A percentile compares a stretch with the other conserved stretches of the same genome.
phyloP scores from a whole-genome alignment of 2,329 filamentous ascomycete species.

The Nemania abortiva region DNA sequence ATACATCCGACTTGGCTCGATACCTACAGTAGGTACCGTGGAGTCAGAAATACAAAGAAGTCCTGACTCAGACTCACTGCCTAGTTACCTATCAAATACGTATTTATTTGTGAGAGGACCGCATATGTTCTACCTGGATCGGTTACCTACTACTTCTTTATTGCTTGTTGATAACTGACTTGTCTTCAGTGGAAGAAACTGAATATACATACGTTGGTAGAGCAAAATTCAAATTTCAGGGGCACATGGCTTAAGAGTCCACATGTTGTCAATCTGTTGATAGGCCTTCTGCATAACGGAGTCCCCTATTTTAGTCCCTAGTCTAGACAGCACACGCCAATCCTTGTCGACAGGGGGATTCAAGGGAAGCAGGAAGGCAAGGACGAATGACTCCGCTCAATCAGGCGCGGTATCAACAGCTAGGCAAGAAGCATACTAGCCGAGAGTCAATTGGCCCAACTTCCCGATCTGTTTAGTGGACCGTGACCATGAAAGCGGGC shows the following conservation, averaged over 20 bases:
- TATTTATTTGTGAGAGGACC: background rate
- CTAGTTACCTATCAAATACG: too few relatives aligned
- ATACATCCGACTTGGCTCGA: background rate
- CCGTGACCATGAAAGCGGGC: constrained; percentile 11
- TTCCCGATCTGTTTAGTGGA: constrained; percentile 30
- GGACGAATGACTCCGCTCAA: constrained; percentile 30
- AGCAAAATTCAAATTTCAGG: constrained; percentile 31
- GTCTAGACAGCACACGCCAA: constrained; percentile 27
- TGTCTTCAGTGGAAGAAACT: background rate
- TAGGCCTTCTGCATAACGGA: constrained; percentile 23
- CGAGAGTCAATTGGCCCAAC: constrained; percentile 26
- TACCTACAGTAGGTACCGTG: too few relatives aligned
- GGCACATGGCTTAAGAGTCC: constrained; percentile 28
- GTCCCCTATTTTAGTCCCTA: constrained; percentile 32
- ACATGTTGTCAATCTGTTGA: constrained; percentile 19
- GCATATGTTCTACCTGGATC: background rate
- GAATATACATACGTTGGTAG: background rate
- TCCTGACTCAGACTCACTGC: background rate
- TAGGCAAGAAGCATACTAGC: background rate
- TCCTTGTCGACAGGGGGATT: constrained; percentile 25
- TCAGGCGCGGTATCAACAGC: constrained; percentile 16
- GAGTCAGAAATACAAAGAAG: constrained; percentile 10
- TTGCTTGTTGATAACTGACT: background rate
- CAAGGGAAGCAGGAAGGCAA: constrained; percentile 13
- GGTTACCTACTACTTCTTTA: background rate